These are phyloP conservation scores for Talaromyces wortmannii DNA, from an alignment of 495 filamentous ascomycete genomes.

Conservation along the genomic window DNA sequence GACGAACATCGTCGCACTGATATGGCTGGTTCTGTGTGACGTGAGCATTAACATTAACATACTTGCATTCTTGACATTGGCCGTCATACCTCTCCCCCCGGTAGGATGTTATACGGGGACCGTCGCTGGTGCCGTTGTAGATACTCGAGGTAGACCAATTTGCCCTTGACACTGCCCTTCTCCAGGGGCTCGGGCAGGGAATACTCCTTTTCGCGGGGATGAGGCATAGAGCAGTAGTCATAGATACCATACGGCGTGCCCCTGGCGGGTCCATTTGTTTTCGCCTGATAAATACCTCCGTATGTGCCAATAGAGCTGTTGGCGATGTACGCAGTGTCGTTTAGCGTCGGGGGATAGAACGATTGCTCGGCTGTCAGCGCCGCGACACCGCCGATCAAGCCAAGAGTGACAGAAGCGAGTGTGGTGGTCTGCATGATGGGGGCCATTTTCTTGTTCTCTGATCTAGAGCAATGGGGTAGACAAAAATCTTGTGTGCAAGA, in stretches of 20 bases:
- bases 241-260: conserved; percentile 21
- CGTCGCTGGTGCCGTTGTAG: conserved; percentile 36
- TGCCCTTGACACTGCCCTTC: conserved; percentile 19
- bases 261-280: conserved; percentile 17
- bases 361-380: conserved; percentile 16
- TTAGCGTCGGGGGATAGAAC: conserved; percentile 32
- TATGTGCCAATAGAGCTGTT: conserved; percentile 31
- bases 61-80: background rate
- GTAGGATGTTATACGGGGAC: conserved; percentile 34
- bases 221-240: conserved; percentile 40
- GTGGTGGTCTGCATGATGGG: background rate
- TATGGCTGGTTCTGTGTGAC: conserved; percentile 30
- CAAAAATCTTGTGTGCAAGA: too few species aligned
- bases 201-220: conserved; percentile 30
- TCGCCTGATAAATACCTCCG: conserved; percentile 31
- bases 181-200: conserved; percentile 18
- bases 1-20: conserved; percentile 30
- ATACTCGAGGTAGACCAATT: conserved; percentile 33
- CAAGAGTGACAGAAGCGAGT: background rate
- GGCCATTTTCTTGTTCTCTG: background rate
- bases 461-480: background rate
- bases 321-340: conserved; percentile 30
- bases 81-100: conserved; percentile 27
- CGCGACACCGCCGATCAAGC: background rate
- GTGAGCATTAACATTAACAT: background rate